Conservation (phyloP, 2,329 filamentous ascomycete species). For the Talaromyces albobiverticillius region DNA sequence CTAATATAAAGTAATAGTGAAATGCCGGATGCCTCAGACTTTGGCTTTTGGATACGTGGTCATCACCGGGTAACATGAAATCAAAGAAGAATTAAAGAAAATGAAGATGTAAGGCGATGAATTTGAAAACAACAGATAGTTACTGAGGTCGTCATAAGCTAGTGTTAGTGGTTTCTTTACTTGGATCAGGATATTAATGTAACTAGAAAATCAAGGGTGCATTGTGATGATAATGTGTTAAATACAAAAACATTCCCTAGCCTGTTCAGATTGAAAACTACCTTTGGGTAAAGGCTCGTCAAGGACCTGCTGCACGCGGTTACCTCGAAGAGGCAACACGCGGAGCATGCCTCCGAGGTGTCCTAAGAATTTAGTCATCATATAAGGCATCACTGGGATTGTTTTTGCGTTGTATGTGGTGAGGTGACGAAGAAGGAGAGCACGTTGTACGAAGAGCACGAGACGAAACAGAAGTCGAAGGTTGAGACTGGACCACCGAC, state of each 20-base stretch:
- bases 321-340: constrained; percentile 29
- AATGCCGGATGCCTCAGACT: constrained; percentile 44
- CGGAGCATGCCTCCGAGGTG: constrained; percentile 32
- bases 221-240: no score
- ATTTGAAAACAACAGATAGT: background rate
- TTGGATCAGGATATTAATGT: background rate
- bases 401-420: background rate
- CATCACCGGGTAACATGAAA: constrained; percentile 34
- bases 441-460: background rate
- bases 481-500: constrained; percentile 3
- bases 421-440: background rate
- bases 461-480: background rate
- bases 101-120: background rate
- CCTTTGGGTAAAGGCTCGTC: constrained; percentile 33
- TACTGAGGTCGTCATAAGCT: background rate
- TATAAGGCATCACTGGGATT: constrained; percentile 20
- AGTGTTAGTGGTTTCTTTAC: background rate
- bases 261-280: constrained; percentile 45
- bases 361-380: constrained; percentile 28
- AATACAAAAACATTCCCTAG: constrained; percentile 16
- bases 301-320: constrained; percentile 34
- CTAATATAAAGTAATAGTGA: constrained; percentile 10
- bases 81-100: background rate
- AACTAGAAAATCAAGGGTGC: no score
- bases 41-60: constrained; percentile 44